Conservation (phyloP, 192 early-diverging fungal genomes). For the Backusella liffmaniae region DNA sequence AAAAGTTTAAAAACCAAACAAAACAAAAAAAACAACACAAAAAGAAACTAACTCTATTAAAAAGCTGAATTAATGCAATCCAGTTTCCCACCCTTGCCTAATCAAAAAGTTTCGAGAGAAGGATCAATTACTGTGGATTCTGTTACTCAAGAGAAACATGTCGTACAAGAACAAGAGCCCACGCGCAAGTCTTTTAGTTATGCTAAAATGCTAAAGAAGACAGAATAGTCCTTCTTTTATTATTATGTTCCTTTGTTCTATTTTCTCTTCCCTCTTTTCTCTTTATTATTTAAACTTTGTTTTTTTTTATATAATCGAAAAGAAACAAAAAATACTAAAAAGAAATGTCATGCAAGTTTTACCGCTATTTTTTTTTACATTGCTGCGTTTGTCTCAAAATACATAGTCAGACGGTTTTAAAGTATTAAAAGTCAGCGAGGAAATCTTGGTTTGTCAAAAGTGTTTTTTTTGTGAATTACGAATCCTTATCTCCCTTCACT, state of each 20-base stretch:
- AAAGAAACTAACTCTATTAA: not conserved
- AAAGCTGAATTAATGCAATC: constrained; percentile 3
- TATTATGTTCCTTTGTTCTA: not conserved
- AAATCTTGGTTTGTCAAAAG: not conserved
- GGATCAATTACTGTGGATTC: not conserved
- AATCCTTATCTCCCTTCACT: constrained; percentile 5
- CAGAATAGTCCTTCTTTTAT: not conserved
- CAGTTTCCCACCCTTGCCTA: constrained; percentile 13
- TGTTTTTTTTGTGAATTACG: not conserved
- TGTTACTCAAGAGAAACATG: constrained; percentile 2
- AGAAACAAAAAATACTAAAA: not conserved
- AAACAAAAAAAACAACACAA: not conserved
- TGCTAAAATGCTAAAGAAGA: constrained; percentile 21
- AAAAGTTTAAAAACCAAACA: not conserved
- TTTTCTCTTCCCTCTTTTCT: not conserved
- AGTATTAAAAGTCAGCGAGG: not conserved
- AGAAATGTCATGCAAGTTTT: not conserved
- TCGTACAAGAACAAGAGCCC: constrained; percentile 1
- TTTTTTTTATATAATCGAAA: not conserved
- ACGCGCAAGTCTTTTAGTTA: constrained; percentile 10
- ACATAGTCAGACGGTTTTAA: constrained; percentile 7
- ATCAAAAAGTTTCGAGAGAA: not conserved
- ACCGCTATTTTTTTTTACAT: not conserved
- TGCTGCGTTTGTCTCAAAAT: not conserved
- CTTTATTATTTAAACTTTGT: not conserved